These are phyloP conservation scores for Ganoderma lucidum DNA, from an alignment of 1,284 basidiomycete genomes.

Conservation along the genomic window DNA sequence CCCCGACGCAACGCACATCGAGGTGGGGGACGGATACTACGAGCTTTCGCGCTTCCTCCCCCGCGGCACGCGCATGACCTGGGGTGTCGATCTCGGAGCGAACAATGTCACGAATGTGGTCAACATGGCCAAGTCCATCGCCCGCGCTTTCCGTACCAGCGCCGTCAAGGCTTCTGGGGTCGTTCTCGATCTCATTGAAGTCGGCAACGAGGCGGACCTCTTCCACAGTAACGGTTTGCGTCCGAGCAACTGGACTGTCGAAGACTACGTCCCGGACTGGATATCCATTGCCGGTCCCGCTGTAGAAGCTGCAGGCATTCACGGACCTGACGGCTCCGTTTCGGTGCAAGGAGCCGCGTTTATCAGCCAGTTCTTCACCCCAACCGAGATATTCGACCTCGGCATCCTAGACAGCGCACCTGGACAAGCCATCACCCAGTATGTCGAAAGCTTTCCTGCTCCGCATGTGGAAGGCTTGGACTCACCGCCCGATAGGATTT, in stretches of 20 bases:
- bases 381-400: conserved; percentile 54
- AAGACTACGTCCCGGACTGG: conserved; percentile 62
- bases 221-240: conserved; percentile 60
- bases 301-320: conserved; percentile 40
- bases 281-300: conserved; percentile 40
- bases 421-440: not conserved
- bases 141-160: conserved; percentile 55
- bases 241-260: conserved; percentile 50
- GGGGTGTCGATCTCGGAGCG: conserved; percentile 73
- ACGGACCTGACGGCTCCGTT: conserved; percentile 42
- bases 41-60: conserved; percentile 62
- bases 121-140: conserved; percentile 61
- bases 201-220: conserved; percentile 66
- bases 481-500: conserved; percentile 54
- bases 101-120: conserved; percentile 37
- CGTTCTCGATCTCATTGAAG: conserved; percentile 27
- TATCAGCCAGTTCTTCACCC: conserved; percentile 63
- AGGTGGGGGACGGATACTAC: conserved; percentile 65
- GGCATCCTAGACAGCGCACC: not conserved
- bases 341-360: conserved; percentile 62
- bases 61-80: conserved; percentile 61
- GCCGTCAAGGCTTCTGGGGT: conserved; percentile 53
- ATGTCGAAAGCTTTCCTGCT: not conserved
- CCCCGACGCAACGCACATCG: conserved; percentile 42
- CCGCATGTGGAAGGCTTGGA: not conserved